These are phyloP conservation scores for Cutaneotrichosporon daszewskae DNA, from an alignment of 1,284 basidiomycete genomes.

Conservation along the genomic window DNA sequence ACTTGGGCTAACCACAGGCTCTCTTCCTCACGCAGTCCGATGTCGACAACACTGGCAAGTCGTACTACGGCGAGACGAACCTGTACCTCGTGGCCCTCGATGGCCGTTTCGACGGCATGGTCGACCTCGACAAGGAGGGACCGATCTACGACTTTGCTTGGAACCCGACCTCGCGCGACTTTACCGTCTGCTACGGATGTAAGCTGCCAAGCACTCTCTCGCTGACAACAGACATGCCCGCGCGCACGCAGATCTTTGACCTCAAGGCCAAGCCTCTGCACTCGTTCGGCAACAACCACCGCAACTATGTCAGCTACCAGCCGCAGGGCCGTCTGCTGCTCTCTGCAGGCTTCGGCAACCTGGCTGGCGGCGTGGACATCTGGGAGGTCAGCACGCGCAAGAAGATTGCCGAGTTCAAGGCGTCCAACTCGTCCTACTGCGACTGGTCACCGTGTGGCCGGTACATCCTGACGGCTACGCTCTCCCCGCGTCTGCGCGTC, in stretches of 20 bases:
- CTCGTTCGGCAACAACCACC: slow-evolving; percentile 82
- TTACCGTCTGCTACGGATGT: slow-evolving; percentile 90
- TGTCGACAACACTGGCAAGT: slow-evolving; percentile 94
- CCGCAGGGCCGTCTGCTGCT: slow-evolving; percentile 85
- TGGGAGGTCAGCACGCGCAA: slow-evolving; percentile 80
- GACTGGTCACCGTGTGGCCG: slow-evolving; percentile 94
- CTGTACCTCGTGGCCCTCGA: slow-evolving; percentile 89
- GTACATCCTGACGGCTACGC: slow-evolving; percentile 86
- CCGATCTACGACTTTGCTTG: slow-evolving; percentile 95
- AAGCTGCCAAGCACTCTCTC: too few species aligned
- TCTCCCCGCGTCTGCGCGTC: slow-evolving; percentile 87
- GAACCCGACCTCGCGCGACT: slow-evolving; percentile 97
- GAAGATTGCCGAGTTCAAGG: slow-evolving; percentile 74
- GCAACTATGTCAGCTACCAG: slow-evolving; percentile 92
- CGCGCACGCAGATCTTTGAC: slow-evolving; percentile 86
- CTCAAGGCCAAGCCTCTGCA: slow-evolving; percentile 80
- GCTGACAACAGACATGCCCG: slow-evolving; percentile 95
- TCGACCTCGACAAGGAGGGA: slow-evolving; percentile 92
- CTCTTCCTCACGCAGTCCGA: slow-evolving; percentile 90
- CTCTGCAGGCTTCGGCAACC: slow-evolving; percentile 91
- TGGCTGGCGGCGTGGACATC: slow-evolving; percentile 87
- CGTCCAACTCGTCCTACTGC: slow-evolving; percentile 86
- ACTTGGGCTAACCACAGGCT: slow-evolving; percentile 56
- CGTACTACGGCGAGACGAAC: slow-evolving; percentile 96
- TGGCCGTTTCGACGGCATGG: slow-evolving; percentile 91